Base-by-base conservation (phyloP, 768 basidiomycete genomes). In the Termitomyces sp. region DNA sequence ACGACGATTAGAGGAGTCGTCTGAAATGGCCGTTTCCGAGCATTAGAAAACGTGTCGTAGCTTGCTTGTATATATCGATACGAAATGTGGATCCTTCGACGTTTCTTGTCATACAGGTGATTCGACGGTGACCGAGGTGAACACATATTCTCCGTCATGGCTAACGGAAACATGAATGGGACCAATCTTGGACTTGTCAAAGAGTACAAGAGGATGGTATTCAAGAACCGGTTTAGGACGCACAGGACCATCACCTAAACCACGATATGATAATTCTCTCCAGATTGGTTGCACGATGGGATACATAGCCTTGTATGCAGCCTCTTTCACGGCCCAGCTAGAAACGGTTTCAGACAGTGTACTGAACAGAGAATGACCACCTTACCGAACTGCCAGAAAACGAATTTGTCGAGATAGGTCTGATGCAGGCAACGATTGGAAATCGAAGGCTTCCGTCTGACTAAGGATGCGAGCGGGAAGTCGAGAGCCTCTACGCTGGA, bases 291-390 rank as follows among this genome's bases (percentile, higher is more conserved):
- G 73, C 41, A 79, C 66, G 19, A 57, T 31, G 0, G 91, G 91
- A 66, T 83, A 91, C 57, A 92, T 65, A 0, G 92, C 92, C 66
- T 95, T 95, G 74, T 93, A 95, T 0, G 86, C 84, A 0, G 92
- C 89, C 70, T 95, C 92, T 63, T 95, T 95, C 19, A 89, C 80
- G 32, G 83, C 77, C 90, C 90, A 95, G 16, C 92, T 94, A 62
- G 27, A 19, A 47, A 41, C 16, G 19, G 17, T 4, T 19, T 23
- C 38, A 12, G 31, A 40, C 19, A 19, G 5, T 9, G 37, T 27
- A 38, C n/a, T 51, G 27, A 32, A 48, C 31, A 10, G 31, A 14
- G 51, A 35, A 49, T 23, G 59, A 12, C n/a, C 47, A 14, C 46
- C 82, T 21, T 66, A 92, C 92, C 92, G 81, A 38, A 92, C 88